phyloP scores from a whole-genome alignment of 2,329 filamentous ascomycete genomes.

The Pestalotiopsis sp. region DNA sequence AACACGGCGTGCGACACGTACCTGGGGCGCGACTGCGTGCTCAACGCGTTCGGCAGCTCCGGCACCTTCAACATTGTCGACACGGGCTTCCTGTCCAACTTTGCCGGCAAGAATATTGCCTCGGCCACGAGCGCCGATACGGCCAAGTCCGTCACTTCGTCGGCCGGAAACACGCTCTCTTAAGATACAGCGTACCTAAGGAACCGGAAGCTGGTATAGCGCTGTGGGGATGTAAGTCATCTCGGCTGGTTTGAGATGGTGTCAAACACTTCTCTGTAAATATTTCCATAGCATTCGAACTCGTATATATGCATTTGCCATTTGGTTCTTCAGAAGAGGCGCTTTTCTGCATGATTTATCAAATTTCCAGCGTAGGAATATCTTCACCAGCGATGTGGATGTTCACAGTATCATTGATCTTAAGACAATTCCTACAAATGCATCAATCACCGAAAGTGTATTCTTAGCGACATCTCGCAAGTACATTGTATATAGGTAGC shows the following conservation, averaged over 20 bases:
- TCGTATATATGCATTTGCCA: not conserved
- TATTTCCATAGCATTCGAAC: not conserved
- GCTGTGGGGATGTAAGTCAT: not conserved
- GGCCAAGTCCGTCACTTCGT: slow-evolving; percentile 3
- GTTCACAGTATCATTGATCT: too few relatives aligned
- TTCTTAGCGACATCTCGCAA: too few relatives aligned
- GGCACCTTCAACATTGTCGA: slow-evolving; percentile 24
- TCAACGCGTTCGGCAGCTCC: slow-evolving; percentile 13
- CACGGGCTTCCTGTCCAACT: slow-evolving; percentile 33
- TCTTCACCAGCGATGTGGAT: too few relatives aligned
- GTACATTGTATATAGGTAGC: too few relatives aligned
- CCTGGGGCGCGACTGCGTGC: slow-evolving; percentile 10
- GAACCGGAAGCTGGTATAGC: too few relatives aligned
- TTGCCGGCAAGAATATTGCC: slow-evolving; percentile 13
- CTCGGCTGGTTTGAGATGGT: not conserved
- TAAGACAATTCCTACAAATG: too few relatives aligned
- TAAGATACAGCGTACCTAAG: too few relatives aligned
- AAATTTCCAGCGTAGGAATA: too few relatives aligned
- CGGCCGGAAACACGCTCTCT: not conserved
- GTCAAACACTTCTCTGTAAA: not conserved
- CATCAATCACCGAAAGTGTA: too few relatives aligned
- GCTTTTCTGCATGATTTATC: too few relatives aligned
- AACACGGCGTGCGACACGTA: slow-evolving; percentile 14
- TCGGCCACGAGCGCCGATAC: slow-evolving; percentile 2
- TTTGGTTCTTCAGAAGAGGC: too few relatives aligned